Base-by-base conservation (phyloP, 352 stramenopile genomes). In the Pythium rishiriense region DNA sequence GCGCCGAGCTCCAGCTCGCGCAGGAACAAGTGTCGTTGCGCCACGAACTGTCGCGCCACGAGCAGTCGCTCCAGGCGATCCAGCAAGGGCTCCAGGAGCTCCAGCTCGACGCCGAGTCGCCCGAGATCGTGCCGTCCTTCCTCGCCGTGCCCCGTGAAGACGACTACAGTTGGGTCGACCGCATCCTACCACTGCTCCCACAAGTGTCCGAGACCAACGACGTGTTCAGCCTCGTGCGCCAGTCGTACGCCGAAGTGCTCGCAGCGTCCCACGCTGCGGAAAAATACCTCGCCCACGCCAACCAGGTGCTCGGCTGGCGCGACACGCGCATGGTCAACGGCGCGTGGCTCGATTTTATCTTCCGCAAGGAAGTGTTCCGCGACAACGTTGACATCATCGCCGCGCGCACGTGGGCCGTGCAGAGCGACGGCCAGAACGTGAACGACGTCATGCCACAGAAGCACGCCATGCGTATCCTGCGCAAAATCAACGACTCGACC, bases 371-470 rank as follows among this genome's bases (percentile, higher is more conserved):
- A 11, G 52, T 74, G 12, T 37, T 45, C 28, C 26, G 49, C 35
- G 52, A 49, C 28, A 35, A 58, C 57, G 46, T 68, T 24, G 45
- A 68, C 24, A 45, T 19, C 3, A 35, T 74, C 11, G 51, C 52
- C 2, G 12, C 19, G 10, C 55, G 58, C 29, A 74, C 67, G 41
- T 70, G 67, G 67, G 28, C 43, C 3, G 22, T 70, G 22, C 58
- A 68, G 53, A 59, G 50, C 48, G 50, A 68, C 28, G 63, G 53
- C 41, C 33, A 54, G 19, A 33, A 39, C 4, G 58, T 71, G 50
- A 71, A 69, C 68, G 42, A 52, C 39, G 52, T 68, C 17, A 68
- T 70, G 67, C 62, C 67, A 17, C 57, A 67, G 41, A 64, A 62
- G 45, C 67, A 68, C 47, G 21, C 53, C 29, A 68, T 74, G 67